Percentiles rank a stretch among this genome's conserved stretches.
phyloP scores from a whole-genome alignment of 352 stramenopile species.

The Heterotrichella gracilis region DNA sequence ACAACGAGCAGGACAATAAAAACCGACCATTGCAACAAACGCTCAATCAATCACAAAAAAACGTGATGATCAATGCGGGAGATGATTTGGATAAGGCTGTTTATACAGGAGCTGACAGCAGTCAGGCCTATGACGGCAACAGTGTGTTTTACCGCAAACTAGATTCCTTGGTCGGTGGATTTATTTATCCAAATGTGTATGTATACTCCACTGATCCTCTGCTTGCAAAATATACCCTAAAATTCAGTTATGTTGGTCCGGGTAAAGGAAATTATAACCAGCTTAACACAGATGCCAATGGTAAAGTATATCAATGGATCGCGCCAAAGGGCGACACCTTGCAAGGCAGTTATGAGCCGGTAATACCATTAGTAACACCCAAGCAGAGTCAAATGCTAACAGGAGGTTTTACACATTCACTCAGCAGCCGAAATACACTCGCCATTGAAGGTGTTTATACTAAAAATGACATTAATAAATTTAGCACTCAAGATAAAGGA shows the following conservation, averaged over 20 bases:
- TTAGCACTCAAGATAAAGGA: neutral
- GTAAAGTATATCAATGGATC: neutral
- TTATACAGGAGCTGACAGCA: neutral
- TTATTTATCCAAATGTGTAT: neutral
- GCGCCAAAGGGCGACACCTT: too few species aligned
- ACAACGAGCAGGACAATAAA: constrained; percentile 1
- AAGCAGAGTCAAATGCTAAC: neutral
- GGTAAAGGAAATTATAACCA: neutral
- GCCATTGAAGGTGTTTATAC: neutral
- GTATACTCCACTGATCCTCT: neutral
- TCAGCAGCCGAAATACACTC: neutral
- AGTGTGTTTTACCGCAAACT: neutral
- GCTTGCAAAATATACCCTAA: neutral
- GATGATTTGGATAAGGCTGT: neutral
- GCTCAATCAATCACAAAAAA: neutral
- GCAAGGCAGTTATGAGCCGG: neutral
- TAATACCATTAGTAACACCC: neutral
- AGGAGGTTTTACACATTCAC: neutral
- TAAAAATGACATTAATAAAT: constrained; percentile 9
- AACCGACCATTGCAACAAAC: neutral
- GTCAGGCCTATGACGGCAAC: neutral
- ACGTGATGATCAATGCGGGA: neutral
- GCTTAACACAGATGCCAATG: neutral
- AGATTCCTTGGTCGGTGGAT: neutral
- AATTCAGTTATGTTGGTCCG: neutral